phyloP scores from a whole-genome alignment of 1,284 basidiomycete species.

The Cryptococcus amylolentus region DNA sequence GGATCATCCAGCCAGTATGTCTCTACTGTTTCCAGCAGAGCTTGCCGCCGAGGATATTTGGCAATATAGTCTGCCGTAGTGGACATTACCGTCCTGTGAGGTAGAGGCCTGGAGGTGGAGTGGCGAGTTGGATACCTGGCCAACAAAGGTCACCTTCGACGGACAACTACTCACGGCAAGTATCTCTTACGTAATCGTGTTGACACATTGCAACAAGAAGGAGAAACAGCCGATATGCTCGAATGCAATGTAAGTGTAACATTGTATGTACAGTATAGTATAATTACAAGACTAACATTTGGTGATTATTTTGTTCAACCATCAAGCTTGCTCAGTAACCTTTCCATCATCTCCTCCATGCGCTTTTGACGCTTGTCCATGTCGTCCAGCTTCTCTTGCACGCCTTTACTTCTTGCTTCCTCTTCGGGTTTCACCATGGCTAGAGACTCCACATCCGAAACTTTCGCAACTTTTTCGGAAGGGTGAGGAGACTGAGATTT shows the following conservation, averaged over 20 bases:
- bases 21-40: slow-evolving; percentile 38
- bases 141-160: no score
- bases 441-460: slow-evolving; percentile 21
- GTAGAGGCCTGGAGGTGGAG: no score
- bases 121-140: no score
- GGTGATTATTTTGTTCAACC: background rate
- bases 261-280: background rate
- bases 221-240: background rate
- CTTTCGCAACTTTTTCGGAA: slow-evolving; percentile 12
- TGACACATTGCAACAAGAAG: no score
- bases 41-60: slow-evolving; percentile 37
- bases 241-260: background rate
- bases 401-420: slow-evolving; percentile 10
- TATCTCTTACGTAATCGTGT: no score
- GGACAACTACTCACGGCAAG: no score
- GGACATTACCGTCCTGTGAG: slow-evolving; percentile 6
- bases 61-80: slow-evolving; percentile 43
- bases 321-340: slow-evolving; percentile 4
- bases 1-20: slow-evolving; percentile 48
- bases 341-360: slow-evolving; percentile 42
- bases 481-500: background rate
- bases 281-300: no score
- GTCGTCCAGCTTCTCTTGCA: slow-evolving; percentile 25
- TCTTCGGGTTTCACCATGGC: slow-evolving; percentile 14
- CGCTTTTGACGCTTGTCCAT: slow-evolving; percentile 42